A percentile compares a stretch with the other conserved stretches of the same genome.
phyloP scores from a whole-genome alignment of 2,329 filamentous ascomycete genomes.

The Mycosphaerella arachidis region DNA sequence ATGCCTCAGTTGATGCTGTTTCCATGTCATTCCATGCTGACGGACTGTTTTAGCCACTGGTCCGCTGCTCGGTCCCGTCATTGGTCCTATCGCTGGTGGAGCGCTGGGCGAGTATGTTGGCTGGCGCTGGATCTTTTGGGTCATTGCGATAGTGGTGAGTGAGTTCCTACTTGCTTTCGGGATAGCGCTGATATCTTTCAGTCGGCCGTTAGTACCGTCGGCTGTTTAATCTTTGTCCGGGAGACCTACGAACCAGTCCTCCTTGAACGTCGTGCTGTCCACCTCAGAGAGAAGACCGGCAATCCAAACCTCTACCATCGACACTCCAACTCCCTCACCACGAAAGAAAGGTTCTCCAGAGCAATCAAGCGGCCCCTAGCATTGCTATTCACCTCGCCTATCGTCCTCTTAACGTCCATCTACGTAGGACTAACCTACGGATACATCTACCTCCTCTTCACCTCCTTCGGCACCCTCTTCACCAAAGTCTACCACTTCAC shows the following conservation, averaged over 20 bases:
- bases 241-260: slow-evolving; percentile 1
- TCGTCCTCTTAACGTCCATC: too few relatives aligned
- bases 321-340: background rate
- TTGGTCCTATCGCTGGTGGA: slow-evolving; percentile 48
- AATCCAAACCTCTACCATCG: background rate
- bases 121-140: slow-evolving; percentile 66
- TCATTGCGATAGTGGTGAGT: too few relatives aligned
- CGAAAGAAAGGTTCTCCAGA: background rate
- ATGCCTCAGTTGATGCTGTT: background rate
- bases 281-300: background rate
- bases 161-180: too few relatives aligned
- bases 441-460: too few relatives aligned
- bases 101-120: slow-evolving; percentile 45
- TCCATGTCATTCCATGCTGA: background rate
- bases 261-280: background rate
- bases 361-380: background rate
- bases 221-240: background rate
- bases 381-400: too few relatives aligned
- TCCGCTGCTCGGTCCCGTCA: slow-evolving; percentile 32
- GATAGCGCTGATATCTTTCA: too few relatives aligned
- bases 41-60: slow-evolving; percentile 1
- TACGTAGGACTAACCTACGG: too few relatives aligned
- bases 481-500: background rate
- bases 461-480: too few relatives aligned
- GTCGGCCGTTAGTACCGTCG: too few relatives aligned